These are phyloP conservation scores for Xylaria arbuscula DNA, from an alignment of 2,329 filamentous ascomycete genomes.

Conservation along the genomic window DNA sequence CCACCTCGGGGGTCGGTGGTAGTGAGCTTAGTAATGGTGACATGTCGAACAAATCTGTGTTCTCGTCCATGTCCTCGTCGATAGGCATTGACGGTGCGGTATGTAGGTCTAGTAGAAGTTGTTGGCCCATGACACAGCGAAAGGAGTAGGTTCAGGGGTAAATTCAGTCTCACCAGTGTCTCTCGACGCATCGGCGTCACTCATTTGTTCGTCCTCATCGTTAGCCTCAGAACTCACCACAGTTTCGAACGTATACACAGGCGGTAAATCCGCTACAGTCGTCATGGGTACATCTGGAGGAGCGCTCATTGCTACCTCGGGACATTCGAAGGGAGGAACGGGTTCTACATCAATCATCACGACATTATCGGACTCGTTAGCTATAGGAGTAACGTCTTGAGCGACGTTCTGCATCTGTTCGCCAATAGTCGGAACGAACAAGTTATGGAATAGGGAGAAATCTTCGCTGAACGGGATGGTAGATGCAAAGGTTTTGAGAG, in stretches of 20 bases:
- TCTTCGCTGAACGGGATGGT: not conserved
- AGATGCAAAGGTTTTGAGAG: no score
- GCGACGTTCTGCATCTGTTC: not conserved
- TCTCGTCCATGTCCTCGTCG: not conserved
- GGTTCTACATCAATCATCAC: slow-evolving; percentile 3
- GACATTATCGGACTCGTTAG: not conserved
- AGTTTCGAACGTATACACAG: not conserved
- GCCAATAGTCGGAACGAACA: not conserved
- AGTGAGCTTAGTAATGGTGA: not conserved
- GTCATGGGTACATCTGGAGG: no score
- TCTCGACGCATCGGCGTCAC: not conserved
- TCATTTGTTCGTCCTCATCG: not conserved
- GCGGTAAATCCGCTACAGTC: not conserved
- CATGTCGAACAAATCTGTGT: not conserved
- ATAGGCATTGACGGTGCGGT: no score
- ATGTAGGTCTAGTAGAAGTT: not conserved
- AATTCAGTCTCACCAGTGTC: not conserved
- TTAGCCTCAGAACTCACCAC: not conserved
- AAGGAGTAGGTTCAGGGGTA: not conserved
- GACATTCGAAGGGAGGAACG: not conserved
- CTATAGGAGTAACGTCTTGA: not conserved
- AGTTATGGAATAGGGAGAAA: not conserved
- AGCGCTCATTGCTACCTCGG: not conserved
- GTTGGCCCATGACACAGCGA: not conserved
- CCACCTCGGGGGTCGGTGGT: not conserved